Percentiles rank a stretch among this genome's conserved stretches.
phyloP scores from a whole-genome alignment of 768 basidiomycete species.

The Mycena floridula region DNA sequence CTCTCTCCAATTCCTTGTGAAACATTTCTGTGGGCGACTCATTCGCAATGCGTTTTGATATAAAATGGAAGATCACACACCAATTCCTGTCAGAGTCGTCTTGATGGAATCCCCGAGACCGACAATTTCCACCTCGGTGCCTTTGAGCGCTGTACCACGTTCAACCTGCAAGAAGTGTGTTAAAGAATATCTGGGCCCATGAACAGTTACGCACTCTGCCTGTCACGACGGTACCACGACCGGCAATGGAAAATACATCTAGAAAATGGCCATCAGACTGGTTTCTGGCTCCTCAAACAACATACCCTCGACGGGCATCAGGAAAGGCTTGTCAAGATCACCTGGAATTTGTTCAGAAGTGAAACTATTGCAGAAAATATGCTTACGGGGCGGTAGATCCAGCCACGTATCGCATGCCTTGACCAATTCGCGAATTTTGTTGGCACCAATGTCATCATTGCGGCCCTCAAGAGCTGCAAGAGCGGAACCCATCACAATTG shows the following conservation, averaged over 20 bases:
- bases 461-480: constrained; percentile 90
- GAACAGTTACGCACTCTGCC: constrained; percentile 61
- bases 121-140: constrained; percentile 88
- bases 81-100: constrained; percentile 93
- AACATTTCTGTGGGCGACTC: constrained; percentile 89
- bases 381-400: constrained; percentile 83
- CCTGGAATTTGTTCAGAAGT: constrained; percentile 35
- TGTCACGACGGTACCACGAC: constrained; percentile 96
- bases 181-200: neutral
- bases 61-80: constrained; percentile 30
- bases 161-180: constrained; percentile 53
- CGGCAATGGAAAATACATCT: constrained; percentile 96
- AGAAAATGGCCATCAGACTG: neutral
- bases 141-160: constrained; percentile 87
- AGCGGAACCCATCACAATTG: constrained; percentile 97
- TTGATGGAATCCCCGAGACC: constrained; percentile 79
- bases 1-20: constrained; percentile 98
- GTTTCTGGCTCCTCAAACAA: neutral
- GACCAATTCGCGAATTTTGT: constrained; percentile 79
- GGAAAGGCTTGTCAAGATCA: constrained; percentile 97
- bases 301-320: constrained; percentile 85
- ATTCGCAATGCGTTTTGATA: too few species aligned
- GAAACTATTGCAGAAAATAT: neutral
- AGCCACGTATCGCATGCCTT: constrained; percentile 91
- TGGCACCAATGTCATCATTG: constrained; percentile 70